A percentile compares a stretch with the other conserved stretches of the same genome.
These are phyloP conservation scores for Paramyrothecium roridum DNA, from an alignment of 2,329 filamentous ascomycete species.

Conservation along the genomic window DNA sequence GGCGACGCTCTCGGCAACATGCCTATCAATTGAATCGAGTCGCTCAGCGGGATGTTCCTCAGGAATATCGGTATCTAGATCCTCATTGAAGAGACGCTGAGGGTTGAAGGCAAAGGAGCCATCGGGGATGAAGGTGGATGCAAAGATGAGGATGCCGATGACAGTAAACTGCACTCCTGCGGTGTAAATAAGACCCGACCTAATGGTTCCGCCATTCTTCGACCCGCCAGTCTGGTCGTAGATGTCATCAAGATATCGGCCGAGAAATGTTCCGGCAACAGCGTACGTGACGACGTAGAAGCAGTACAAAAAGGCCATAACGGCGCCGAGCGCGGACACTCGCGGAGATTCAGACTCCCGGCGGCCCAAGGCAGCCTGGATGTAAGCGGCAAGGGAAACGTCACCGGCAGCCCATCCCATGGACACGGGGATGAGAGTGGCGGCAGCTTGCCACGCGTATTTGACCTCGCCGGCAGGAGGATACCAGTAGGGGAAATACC, in stretches of 20 bases:
- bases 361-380: slow-evolving; percentile 44
- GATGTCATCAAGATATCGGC: slow-evolving; percentile 26
- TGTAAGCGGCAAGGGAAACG: slow-evolving; percentile 47
- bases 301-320: slow-evolving; percentile 49
- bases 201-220: slow-evolving; percentile 32
- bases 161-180: slow-evolving; percentile 46
- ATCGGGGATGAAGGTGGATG: slow-evolving; percentile 41
- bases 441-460: slow-evolving; percentile 28
- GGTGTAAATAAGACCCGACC: slow-evolving; percentile 36
- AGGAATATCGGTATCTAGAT: neutral
- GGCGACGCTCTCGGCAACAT: neutral
- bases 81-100: slow-evolving; percentile 12
- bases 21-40: neutral
- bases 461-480: slow-evolving; percentile 33
- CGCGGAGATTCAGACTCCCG: slow-evolving; percentile 39
- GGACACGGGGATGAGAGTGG: slow-evolving; percentile 39
- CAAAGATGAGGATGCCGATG: slow-evolving; percentile 35
- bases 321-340: slow-evolving; percentile 44
- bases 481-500: slow-evolving; percentile 45
- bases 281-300: slow-evolving; percentile 46
- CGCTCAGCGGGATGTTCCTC: neutral
- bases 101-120: slow-evolving; percentile 42
- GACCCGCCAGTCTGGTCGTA: neutral
- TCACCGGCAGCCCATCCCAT: slow-evolving; percentile 51
- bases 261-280: slow-evolving; percentile 39